These are phyloP conservation scores for Fistulifera pelliculosa DNA, from an alignment of 108 stramenopile genomes.

Conservation along the genomic window DNA sequence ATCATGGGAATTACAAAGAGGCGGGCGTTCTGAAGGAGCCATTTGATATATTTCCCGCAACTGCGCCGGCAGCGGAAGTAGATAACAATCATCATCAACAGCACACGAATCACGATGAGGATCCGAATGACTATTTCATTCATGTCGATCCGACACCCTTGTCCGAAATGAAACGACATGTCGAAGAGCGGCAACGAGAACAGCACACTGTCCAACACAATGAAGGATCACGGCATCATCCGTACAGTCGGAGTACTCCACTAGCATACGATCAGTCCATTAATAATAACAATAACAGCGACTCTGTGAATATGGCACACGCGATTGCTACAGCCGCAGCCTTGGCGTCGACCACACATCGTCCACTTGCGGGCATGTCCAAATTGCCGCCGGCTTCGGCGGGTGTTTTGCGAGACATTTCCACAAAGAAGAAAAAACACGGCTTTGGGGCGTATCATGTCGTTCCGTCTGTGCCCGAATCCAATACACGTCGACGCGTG, in stretches of 20 bases:
- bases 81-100: conserved; percentile 16
- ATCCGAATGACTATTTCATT: neutral
- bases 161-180: conserved; percentile 7
- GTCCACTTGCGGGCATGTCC: neutral
- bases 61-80: no score
- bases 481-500: conserved; percentile 23
- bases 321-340: conserved; percentile 5
- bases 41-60: conserved; percentile 1
- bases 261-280: neutral
- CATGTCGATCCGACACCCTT: conserved; percentile 13
- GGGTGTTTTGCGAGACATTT: conserved; percentile 17
- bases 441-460: conserved; percentile 66
- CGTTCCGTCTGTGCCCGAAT: conserved; percentile 50
- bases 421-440: conserved; percentile 52
- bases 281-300: neutral
- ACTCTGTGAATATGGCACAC: conserved; percentile 31
- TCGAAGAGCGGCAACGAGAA: conserved; percentile 1
- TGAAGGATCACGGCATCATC: neutral
- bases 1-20: conserved; percentile 27
- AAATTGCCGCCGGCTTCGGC: neutral
- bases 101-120: conserved; percentile 1
- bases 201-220: neutral
- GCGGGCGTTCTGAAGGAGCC: conserved; percentile 4
- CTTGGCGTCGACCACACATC: neutral
- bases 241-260: neutral